A percentile compares a stretch with the other conserved stretches of the same genome.
Conservation (phyloP, 1,284 basidiomycete genomes). For the Trichosporon faecale region DNA sequence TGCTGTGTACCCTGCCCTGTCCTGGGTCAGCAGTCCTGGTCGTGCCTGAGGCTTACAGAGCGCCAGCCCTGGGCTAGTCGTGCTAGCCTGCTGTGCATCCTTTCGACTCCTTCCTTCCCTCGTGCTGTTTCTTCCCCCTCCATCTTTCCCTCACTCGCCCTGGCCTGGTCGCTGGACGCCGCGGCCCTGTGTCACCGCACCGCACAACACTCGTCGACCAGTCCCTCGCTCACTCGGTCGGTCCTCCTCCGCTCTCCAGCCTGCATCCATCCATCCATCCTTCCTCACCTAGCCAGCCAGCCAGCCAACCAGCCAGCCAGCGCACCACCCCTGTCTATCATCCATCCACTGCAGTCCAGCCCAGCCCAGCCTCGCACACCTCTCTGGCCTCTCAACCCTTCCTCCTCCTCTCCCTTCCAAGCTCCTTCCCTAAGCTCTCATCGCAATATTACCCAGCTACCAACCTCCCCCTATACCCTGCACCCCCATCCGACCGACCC, state of each 20-base stretch:
- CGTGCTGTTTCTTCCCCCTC: background rate
- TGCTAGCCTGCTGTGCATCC: background rate
- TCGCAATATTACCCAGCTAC: background rate
- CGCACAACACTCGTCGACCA: background rate
- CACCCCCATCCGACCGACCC: background rate
- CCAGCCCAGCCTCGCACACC: background rate
- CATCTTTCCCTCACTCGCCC: background rate
- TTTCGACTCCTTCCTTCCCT: background rate
- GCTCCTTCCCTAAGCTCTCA: background rate
- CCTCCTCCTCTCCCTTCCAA: background rate
- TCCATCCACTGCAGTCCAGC: background rate
- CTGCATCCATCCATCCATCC: background rate
- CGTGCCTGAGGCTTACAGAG: background rate
- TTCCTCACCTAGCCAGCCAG: background rate
- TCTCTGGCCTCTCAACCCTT: background rate
- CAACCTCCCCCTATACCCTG: background rate
- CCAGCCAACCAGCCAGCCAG: background rate
- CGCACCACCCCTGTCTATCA: background rate
- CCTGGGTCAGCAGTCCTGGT: background rate
- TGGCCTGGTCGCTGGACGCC: background rate
- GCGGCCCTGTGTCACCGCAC: constrained; percentile 2
- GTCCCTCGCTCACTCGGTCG: background rate
- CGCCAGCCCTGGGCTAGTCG: background rate
- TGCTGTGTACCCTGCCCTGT: background rate
- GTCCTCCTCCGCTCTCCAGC: background rate